A percentile compares a stretch with the other conserved stretches of the same genome.
Evolutionary conservation across 1,284 basidiomycete genomes (phyloP).

Genomic region (Marasmius tenuissimus): DNA sequence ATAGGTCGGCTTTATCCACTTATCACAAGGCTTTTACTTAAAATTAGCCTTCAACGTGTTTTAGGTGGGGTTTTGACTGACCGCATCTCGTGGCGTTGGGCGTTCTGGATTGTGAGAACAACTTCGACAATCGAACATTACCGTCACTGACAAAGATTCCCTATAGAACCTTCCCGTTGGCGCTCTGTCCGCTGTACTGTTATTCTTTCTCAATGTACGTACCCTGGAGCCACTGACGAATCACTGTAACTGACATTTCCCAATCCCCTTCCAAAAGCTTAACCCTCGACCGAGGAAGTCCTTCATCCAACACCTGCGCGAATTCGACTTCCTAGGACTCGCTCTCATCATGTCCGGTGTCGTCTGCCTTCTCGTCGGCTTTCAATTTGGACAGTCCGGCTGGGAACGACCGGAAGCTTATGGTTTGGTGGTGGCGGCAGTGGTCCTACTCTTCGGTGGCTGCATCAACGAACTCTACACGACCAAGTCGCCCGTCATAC

Average conservation of each 20-base stretch:
- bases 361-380: slow-evolving; percentile 45
- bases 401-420: slow-evolving; percentile 39
- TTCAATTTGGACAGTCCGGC: slow-evolving; percentile 27
- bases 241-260: background rate
- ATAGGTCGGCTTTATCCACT: slow-evolving; percentile 23
- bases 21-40: background rate
- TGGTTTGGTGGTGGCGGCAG: slow-evolving; percentile 48
- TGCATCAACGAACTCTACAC: slow-evolving; percentile 47
- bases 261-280: slow-evolving; percentile 21
- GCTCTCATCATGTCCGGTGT: slow-evolving; percentile 44
- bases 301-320: slow-evolving; percentile 29
- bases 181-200: slow-evolving; percentile 36
- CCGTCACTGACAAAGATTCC: background rate
- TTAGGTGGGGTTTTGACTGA: slow-evolving; percentile 40
- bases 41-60: background rate
- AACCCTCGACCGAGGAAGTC: slow-evolving; percentile 31
- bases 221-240: background rate
- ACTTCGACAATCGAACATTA: background rate
- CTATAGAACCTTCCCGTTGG: slow-evolving; percentile 32
- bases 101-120: slow-evolving; percentile 7
- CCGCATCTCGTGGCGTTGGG: slow-evolving; percentile 36
- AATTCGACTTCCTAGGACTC: slow-evolving; percentile 52
- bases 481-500: slow-evolving; percentile 51
- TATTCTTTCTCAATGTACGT: slow-evolving; percentile 25
- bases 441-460: slow-evolving; percentile 36